Evolutionary conservation across 441 rosid species (phyloP), one percentile per base, ranked within the genome.

Genomic region (Manihot esculenta): DNA sequence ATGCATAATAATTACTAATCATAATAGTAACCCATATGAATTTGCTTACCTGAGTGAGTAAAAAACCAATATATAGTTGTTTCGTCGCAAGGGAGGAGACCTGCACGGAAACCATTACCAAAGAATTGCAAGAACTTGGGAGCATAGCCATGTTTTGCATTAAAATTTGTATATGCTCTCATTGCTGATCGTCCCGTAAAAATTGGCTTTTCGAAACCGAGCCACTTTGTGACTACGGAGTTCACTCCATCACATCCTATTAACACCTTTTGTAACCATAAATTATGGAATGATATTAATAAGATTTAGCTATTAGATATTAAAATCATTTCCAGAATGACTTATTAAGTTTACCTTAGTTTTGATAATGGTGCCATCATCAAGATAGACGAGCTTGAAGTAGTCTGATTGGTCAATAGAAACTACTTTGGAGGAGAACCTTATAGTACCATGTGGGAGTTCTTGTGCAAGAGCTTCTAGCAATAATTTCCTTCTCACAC

Each of bases 161-260:
- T 53, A 61, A 80, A 84, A 61, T 84, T 66, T 49, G 80, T 72
- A 62, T 7, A 81, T n/a, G 88, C 94, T 64, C 93, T 80, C 13
- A 89, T 74, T 8, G 84, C 85, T 20, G 73, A 66, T 67, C 92
- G 69, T 17, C 88, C 72, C 1, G 81, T 35, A 35, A 65, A 84
- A 51, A 69, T 79, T 1, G 86, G 87, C 10, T 69, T 78, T 76
- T 81, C 79, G 70, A 93, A 85, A 8, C 92, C 90, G 6, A 93
- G 72, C 91, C 88, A 91, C 63, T 83, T 88, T 2, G 90, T 83
- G 72, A 87, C 88, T 63, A 78, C 74, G 1, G 98, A 91, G 64
- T 89, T 86, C 70, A 89, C 87, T 45, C 97, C 96, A 64, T 93
- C 98, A 65, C 96, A 84, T 72, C 96, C 96, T 51, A 93, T 77